Conservation (phyloP, 225 moss, liverwort and hornwort species). For the Straminergon stramineum region DNA sequence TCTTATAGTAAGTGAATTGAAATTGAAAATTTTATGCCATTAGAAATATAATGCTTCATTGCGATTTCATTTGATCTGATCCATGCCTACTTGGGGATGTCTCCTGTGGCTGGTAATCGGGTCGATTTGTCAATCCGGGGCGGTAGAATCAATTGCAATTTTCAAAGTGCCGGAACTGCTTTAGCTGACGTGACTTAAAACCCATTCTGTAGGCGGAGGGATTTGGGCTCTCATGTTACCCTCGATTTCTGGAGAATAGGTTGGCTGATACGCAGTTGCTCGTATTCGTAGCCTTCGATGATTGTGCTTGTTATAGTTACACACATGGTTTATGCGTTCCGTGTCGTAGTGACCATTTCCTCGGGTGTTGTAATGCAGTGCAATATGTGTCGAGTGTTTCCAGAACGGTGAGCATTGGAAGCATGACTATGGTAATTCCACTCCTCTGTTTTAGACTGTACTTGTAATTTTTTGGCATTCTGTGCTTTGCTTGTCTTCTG, state of each 20-base stretch:
- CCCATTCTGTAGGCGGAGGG: neutral
- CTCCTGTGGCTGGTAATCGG: neutral
- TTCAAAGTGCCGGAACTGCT: neutral
- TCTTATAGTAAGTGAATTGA: neutral
- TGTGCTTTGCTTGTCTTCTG: neutral
- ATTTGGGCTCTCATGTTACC: neutral
- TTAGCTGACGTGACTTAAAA: neutral
- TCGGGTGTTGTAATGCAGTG: slow-evolving; percentile 51
- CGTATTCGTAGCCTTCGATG: neutral
- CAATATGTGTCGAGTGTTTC: slow-evolving; percentile 89
- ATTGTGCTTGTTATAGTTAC: neutral
- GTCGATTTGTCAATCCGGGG: neutral
- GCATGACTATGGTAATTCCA: slow-evolving; percentile 79
- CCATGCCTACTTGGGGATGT: neutral
- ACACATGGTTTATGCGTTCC: neutral
- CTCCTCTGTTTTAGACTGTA: neutral
- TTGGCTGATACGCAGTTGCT: neutral
- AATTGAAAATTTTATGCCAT: neutral
- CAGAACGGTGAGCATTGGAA: slow-evolving; percentile 67
- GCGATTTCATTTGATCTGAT: neutral
- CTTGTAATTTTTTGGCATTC: neutral
- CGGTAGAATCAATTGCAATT: neutral
- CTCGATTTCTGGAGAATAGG: neutral
- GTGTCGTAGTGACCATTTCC: neutral
- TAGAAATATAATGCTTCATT: neutral